These are phyloP conservation scores for Geosmithia morbida DNA, from an alignment of 2,329 filamentous ascomycete species.

Conservation along the genomic window DNA sequence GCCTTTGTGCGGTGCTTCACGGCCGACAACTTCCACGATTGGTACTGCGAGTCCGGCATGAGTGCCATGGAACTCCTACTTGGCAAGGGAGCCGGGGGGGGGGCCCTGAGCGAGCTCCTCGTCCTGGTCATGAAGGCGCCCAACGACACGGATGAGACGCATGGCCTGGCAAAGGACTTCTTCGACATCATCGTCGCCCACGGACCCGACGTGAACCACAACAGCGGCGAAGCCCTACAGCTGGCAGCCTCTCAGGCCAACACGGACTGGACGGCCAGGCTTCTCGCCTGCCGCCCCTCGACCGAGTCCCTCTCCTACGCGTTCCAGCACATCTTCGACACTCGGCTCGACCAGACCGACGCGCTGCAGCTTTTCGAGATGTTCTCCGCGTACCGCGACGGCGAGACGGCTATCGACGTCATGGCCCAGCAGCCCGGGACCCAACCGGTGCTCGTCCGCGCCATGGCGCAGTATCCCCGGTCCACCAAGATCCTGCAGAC, in stretches of 20 bases:
- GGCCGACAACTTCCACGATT: slow-evolving; percentile 21
- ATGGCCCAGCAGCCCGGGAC: slow-evolving; percentile 26
- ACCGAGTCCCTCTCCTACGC: slow-evolving; percentile 34
- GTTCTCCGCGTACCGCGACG: slow-evolving; percentile 34
- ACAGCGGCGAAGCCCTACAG: slow-evolving; percentile 37
- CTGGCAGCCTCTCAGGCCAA: slow-evolving; percentile 38
- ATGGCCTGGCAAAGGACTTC: slow-evolving; percentile 27
- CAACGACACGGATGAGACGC: slow-evolving; percentile 18
- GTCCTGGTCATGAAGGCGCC: slow-evolving; percentile 26
- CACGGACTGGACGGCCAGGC: slow-evolving; percentile 28
- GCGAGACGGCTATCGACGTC: slow-evolving; percentile 33
- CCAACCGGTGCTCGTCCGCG: slow-evolving; percentile 35
- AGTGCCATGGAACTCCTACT: slow-evolving; percentile 32
- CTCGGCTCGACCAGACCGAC: slow-evolving; percentile 31
- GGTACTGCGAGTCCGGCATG: slow-evolving; percentile 32
- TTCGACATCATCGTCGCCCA: slow-evolving; percentile 22
- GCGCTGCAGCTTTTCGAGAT: slow-evolving; percentile 33
- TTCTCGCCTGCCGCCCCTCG: slow-evolving; percentile 32
- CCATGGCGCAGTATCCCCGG: slow-evolving; percentile 38
- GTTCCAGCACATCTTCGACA: slow-evolving; percentile 41
- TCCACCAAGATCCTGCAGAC: slow-evolving; percentile 35
- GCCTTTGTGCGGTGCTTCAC: slow-evolving; percentile 30
- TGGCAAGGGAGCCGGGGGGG: slow-evolving; percentile 30
- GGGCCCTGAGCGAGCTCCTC: slow-evolving; percentile 29
- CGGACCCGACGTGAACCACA: slow-evolving; percentile 32